Conservation (phyloP, 208 protist genomes). For the Porcisia hertigi region DNA sequence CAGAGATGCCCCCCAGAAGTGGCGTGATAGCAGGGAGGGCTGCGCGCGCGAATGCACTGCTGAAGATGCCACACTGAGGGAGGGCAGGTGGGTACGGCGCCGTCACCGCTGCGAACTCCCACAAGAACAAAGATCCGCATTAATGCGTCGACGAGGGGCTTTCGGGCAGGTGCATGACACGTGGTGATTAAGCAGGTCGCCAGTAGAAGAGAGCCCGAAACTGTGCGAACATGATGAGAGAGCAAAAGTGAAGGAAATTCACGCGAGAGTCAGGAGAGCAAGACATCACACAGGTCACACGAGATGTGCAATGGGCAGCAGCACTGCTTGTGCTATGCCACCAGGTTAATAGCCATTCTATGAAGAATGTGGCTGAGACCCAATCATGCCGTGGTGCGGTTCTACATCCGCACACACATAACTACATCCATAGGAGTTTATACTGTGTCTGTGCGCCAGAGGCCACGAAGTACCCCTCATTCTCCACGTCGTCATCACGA, state of each 20-base stretch:
- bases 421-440: no score
- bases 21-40: conserved; percentile 15
- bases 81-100: conserved; percentile 1
- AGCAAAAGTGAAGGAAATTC: not conserved
- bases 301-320: not conserved
- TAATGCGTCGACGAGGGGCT: not conserved
- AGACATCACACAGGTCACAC: not conserved
- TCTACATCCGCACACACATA: no score
- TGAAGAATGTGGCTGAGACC: no score
- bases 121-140: conserved; percentile 35
- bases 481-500: no score
- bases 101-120: conserved; percentile 8
- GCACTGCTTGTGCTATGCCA: not conserved
- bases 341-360: no score
- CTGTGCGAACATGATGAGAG: no score
- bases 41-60: conserved; percentile 6
- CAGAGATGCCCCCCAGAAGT: conserved; percentile 23
- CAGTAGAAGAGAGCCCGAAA: not conserved
- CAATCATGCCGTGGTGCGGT: not conserved
- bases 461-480: no score
- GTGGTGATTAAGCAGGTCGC: not conserved
- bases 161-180: not conserved
- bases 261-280: no score
- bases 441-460: no score
- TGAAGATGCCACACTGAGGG: conserved; percentile 35